Evolutionary conservation across 768 basidiomycete species (phyloP).

Genomic region (Tylopilus plumbeoviolaceoides): DNA sequence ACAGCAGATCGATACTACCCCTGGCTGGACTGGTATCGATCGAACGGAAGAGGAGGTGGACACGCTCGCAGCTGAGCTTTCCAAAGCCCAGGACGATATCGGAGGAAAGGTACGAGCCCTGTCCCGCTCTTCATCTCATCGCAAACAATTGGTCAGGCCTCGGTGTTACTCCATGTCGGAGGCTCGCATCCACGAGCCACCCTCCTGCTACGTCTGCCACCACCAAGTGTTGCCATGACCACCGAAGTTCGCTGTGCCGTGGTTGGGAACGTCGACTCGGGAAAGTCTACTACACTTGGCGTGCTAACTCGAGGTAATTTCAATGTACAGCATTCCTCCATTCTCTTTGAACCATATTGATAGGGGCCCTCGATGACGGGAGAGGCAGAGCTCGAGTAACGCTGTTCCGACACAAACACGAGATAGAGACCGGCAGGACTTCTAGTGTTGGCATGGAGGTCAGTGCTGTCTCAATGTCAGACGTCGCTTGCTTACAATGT

Average conservation of each 20-base stretch:
- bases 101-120: constrained; percentile 64
- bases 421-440: constrained; percentile 92
- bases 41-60: constrained; percentile 53
- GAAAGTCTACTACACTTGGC: constrained; percentile 92
- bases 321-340: constrained; percentile 17
- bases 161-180: constrained; percentile 47
- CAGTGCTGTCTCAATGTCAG: constrained; percentile 15
- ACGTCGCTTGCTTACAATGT: neutral
- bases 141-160: constrained; percentile 38
- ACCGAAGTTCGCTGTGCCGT: constrained; percentile 95
- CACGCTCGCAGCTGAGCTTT: constrained; percentile 40
- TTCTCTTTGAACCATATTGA: constrained; percentile 4
- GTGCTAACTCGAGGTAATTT: constrained; percentile 84
- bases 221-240: constrained; percentile 69
- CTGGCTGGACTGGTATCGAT: constrained; percentile 51
- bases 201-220: constrained; percentile 69
- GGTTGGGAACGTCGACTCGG: constrained; percentile 92
- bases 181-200: constrained; percentile 51
- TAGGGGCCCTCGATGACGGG: constrained; percentile 78
- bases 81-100: constrained; percentile 61
- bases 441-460: constrained; percentile 98
- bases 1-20: constrained; percentile 44
- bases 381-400: constrained; percentile 79
- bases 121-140: neutral
- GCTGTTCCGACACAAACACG: constrained; percentile 95